phyloP scores from a whole-genome alignment of 805 yeast species.

The Pichia occidentalis region DNA sequence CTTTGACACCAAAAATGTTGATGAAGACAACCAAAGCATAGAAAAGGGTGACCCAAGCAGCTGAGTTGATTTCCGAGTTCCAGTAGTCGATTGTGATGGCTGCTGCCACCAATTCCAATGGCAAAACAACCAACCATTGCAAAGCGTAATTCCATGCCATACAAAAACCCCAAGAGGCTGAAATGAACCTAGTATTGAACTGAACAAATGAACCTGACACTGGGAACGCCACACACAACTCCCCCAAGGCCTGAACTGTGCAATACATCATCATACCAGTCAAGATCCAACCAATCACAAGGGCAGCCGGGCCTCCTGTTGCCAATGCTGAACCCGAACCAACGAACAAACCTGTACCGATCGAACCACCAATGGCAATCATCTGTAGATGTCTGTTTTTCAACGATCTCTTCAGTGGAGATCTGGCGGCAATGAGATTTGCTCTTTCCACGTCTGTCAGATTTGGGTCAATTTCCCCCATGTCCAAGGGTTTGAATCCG shows the following conservation, averaged over 20 bases:
- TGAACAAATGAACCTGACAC: constrained; percentile 59
- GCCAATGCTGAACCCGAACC: constrained; percentile 60
- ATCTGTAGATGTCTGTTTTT: constrained; percentile 65
- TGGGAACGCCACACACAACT: constrained; percentile 55
- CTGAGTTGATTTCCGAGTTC: constrained; percentile 40
- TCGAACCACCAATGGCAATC: constrained; percentile 81
- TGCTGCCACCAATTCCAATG: constrained; percentile 51
- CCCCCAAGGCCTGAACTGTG: constrained; percentile 62
- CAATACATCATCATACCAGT: constrained; percentile 55
- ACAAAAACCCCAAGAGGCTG: constrained; percentile 55
- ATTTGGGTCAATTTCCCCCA: constrained; percentile 38
- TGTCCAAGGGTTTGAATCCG: constrained; percentile 27
- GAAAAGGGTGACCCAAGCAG: constrained; percentile 51
- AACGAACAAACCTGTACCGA: constrained; percentile 79
- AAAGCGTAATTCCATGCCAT: constrained; percentile 54
- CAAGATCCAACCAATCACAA: constrained; percentile 53
- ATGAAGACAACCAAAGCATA: constrained; percentile 43
- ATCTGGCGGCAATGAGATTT: constrained; percentile 39
- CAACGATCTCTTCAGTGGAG: constrained; percentile 45
- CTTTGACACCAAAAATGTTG: constrained; percentile 56
- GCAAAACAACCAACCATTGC: constrained; percentile 49
- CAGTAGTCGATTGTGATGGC: constrained; percentile 46
- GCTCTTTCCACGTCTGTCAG: constrained; percentile 41
- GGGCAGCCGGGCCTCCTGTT: constrained; percentile 69
- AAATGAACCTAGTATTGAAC: constrained; percentile 53